Evolutionary conservation across 2,329 filamentous ascomycete genomes (phyloP).

Genomic region (Ophiostoma tasmaniense): DNA sequence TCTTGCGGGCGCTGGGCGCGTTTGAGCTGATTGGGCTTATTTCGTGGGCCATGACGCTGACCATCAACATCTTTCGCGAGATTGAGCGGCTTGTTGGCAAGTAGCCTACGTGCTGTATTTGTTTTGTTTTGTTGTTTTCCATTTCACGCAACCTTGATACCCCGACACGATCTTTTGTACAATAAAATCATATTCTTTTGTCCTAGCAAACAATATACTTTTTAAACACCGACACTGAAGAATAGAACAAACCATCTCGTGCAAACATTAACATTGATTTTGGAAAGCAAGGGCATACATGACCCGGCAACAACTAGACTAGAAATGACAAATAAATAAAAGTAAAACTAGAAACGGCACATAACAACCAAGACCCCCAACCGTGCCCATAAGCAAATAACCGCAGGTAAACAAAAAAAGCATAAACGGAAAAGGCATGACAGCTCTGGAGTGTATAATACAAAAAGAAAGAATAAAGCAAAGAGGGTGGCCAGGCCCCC

Average conservation of each 20-base stretch:
- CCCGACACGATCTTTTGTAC: neutral
- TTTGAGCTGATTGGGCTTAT: slow-evolving; percentile 24
- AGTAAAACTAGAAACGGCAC: neutral
- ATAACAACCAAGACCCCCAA: slow-evolving; percentile 1
- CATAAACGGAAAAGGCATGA: neutral
- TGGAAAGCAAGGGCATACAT: neutral
- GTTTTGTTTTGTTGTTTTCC: neutral
- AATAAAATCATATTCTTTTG: neutral
- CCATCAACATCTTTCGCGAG: slow-evolving; percentile 23
- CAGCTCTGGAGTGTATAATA: slow-evolving; percentile 13
- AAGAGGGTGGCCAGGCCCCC: neutral
- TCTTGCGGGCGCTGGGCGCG: slow-evolving; percentile 20
- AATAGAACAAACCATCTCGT: neutral
- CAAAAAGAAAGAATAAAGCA: slow-evolving; percentile 4
- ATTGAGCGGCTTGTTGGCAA: slow-evolving; percentile 22
- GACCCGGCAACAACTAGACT: neutral
- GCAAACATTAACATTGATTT: neutral
- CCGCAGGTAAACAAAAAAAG: neutral
- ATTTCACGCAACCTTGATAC: neutral
- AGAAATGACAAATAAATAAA: neutral
- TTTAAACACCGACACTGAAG: neutral
- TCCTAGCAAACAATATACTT: neutral
- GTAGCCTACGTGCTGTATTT: neutral
- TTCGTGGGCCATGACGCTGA: slow-evolving; percentile 23
- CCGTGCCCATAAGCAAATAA: slow-evolving; percentile 1